Evolutionary conservation across 129 eudicot genomes (phyloP).

Genomic region (Helichrysum umbraculigerum): DNA sequence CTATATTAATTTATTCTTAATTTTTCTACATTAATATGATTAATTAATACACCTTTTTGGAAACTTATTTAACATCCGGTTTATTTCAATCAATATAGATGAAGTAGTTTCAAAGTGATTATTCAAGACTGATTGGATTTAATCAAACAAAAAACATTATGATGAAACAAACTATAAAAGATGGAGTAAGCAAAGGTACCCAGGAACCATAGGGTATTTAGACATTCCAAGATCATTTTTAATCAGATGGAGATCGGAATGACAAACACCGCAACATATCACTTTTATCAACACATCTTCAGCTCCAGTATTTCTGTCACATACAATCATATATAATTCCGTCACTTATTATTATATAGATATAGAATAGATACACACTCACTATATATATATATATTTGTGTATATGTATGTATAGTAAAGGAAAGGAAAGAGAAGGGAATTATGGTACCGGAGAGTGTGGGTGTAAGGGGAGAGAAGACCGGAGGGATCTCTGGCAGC

Average conservation of each 20-base stretch:
- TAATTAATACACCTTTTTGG: not conserved
- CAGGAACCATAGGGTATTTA: constrained; percentile 98
- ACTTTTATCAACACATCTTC: constrained; percentile 82
- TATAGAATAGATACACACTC: not conserved
- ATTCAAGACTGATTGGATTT: not conserved
- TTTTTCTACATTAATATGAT: too few species aligned
- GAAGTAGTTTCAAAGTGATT: not conserved
- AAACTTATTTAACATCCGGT: too few species aligned
- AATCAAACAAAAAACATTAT: not conserved
- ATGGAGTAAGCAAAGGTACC: constrained; percentile 37
- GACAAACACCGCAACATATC: constrained; percentile 85
- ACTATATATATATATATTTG: not conserved
- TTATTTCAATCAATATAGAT: too few species aligned
- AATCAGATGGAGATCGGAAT: constrained; percentile 80
- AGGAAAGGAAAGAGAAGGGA: not conserved
- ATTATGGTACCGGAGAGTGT: constrained; percentile 63
- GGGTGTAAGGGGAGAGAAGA: constrained; percentile 72
- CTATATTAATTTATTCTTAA: too few species aligned
- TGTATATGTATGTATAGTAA: not conserved
- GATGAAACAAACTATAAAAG: not conserved
- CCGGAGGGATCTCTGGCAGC: constrained; percentile 97
- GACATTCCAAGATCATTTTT: constrained; percentile 95
- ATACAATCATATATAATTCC: not conserved
- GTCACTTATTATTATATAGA: not conserved
- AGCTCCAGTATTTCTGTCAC: constrained; percentile 68